Conservation (phyloP, 257 asterid genomes). For the Gynochthodes officinalis region DNA sequence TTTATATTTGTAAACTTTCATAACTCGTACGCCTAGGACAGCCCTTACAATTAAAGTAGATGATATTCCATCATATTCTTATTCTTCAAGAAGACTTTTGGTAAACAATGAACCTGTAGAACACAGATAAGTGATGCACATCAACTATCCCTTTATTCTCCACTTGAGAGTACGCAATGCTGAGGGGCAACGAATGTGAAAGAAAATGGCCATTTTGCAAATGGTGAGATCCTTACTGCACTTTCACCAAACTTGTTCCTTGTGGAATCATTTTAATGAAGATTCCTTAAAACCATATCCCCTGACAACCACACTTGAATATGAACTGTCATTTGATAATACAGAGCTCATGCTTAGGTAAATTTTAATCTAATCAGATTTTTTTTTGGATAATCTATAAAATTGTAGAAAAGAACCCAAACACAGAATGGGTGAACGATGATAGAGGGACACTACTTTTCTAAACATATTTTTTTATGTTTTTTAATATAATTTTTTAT, state of each 20-base stretch:
- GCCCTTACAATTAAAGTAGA: too few relatives aligned
- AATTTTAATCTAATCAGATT: too few relatives aligned
- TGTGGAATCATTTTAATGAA: background rate
- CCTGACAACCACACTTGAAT: constrained; percentile 5
- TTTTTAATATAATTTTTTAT: too few relatives aligned
- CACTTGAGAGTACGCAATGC: constrained; percentile 17
- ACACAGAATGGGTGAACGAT: too few relatives aligned
- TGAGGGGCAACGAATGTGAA: constrained; percentile 6
- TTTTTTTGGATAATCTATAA: too few relatives aligned
- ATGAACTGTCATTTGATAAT: background rate
- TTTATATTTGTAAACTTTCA: background rate
- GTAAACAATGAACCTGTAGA: background rate
- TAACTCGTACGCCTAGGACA: background rate
- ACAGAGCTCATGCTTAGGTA: background rate
- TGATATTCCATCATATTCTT: background rate
- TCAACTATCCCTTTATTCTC: constrained; percentile 22
- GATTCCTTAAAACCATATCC: constrained; percentile 23
- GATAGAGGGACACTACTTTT: too few relatives aligned
- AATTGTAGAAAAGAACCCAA: too few relatives aligned
- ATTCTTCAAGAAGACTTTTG: background rate
- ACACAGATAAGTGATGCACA: background rate
- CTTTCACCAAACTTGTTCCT: background rate
- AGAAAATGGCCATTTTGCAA: constrained; percentile 13
- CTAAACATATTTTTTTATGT: too few relatives aligned
- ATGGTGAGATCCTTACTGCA: constrained; percentile 15